Conservation (phyloP, 768 basidiomycete species). For the Boletus sp. region DNA sequence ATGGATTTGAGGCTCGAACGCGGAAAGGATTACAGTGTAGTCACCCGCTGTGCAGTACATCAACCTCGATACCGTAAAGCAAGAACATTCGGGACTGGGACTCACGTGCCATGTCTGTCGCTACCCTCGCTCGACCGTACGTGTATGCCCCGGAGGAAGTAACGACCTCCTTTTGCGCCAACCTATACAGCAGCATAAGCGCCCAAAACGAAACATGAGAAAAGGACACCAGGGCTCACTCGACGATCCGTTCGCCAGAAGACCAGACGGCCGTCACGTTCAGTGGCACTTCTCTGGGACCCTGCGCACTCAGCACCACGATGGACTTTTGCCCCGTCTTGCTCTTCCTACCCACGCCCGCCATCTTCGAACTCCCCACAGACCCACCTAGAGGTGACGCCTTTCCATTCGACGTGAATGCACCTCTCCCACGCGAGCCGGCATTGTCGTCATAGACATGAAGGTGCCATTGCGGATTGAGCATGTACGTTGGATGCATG, state of each 20-base stretch:
- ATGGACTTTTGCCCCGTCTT: conserved; percentile 34
- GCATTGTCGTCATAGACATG: conserved; percentile 43
- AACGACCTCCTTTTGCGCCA: conserved; percentile 66
- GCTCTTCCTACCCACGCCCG: conserved; percentile 6
- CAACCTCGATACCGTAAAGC: not conserved
- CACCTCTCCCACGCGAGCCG: conserved; percentile 1
- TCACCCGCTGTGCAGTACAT: conserved; percentile 46
- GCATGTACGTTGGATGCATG: conserved; percentile 76
- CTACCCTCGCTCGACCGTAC: conserved; percentile 65
- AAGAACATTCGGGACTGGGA: not conserved
- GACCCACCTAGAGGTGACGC: not conserved
- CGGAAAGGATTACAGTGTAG: conserved; percentile 82
- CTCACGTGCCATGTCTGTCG: conserved; percentile 55
- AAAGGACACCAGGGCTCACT: conserved; percentile 49
- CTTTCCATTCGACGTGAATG: not conserved
- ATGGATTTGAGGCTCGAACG: conserved; percentile 70
- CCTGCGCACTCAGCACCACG: conserved; percentile 48
- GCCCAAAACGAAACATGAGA: not conserved
- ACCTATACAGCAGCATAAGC: conserved; percentile 29
- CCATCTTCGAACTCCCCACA: not conserved
- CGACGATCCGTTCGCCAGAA: conserved; percentile 66
- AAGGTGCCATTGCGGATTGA: conserved; percentile 87
- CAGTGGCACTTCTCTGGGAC: conserved; percentile 65
- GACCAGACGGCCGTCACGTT: conserved; percentile 77
- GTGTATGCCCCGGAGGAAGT: conserved; percentile 79